These are phyloP conservation scores for Aspergillus hancockii DNA, from an alignment of 495 filamentous ascomycete species.

Conservation along the genomic window DNA sequence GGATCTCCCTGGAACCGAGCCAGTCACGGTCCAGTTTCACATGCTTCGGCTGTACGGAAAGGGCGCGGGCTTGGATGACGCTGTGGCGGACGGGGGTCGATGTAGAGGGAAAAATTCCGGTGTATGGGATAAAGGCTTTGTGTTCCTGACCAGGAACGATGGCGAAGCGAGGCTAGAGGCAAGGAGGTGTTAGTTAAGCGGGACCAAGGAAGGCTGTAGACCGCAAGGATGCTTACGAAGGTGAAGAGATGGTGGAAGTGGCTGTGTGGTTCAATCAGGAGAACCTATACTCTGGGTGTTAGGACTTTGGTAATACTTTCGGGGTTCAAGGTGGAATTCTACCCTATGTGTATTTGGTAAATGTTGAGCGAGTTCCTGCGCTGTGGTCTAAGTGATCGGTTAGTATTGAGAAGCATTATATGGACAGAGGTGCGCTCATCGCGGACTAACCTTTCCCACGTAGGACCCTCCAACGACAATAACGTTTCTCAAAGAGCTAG, in stretches of 20 bases:
- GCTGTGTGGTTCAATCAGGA: slow-evolving; percentile 52
- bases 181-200: background rate
- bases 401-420: slow-evolving; percentile 9
- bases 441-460: slow-evolving; percentile 36
- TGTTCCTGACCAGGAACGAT: slow-evolving; percentile 50
- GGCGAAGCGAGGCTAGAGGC: slow-evolving; percentile 50
- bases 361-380: slow-evolving; percentile 39
- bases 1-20: slow-evolving; percentile 41
- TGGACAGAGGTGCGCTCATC: background rate
- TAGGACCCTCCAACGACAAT: slow-evolving; percentile 47
- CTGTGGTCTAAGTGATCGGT: slow-evolving; percentile 26
- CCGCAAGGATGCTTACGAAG: slow-evolving; percentile 39
- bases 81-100: slow-evolving; percentile 36
- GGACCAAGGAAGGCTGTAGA: background rate
- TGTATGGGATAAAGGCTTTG: slow-evolving; percentile 58
- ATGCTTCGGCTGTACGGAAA: slow-evolving; percentile 38
- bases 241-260: slow-evolving; percentile 57
- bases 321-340: slow-evolving; percentile 5
- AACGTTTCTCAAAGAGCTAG: slow-evolving; percentile 35
- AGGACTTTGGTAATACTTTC: background rate
- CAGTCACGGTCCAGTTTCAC: slow-evolving; percentile 49
- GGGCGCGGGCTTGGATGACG: slow-evolving; percentile 45
- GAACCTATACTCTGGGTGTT: slow-evolving; percentile 32
- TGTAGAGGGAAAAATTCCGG: slow-evolving; percentile 33
- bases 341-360: slow-evolving; percentile 41